Base-by-base conservation (phyloP, 2,329 filamentous ascomycete genomes). In the Dothistroma pini region DNA sequence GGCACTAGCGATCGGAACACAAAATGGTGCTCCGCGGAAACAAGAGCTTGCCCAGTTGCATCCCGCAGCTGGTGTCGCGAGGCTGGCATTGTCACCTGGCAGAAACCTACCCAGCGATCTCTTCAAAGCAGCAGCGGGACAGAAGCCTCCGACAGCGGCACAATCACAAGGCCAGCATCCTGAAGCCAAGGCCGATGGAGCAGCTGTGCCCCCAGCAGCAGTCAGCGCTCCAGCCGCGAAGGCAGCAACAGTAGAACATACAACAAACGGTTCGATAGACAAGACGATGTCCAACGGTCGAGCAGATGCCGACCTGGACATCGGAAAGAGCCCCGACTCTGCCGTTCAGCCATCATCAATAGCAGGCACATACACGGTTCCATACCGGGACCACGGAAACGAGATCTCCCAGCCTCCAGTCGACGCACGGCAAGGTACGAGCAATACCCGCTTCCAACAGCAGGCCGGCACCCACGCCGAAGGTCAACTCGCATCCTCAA, bases 1-100 rank as follows among this genome's bases (percentile, higher is more conserved):
- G 53, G 78, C 79, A 0, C 71, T 78, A 49, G 80, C 78, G 7
- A 75, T 81, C 12, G 80, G 80, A 3, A 74, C 67, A 14, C 75
- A 79, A 57, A 72, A 75, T 29, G 79, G 79, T n/a, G 68, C 72
- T 60, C 75, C 69, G 14, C 69, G 80, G 34, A 69, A 73, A 14
- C 68, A 65, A 38, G 69, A 76, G 25, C 68, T 82, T 25, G 78
- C 78, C 48, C 74, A 71, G 5, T 70, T 80, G 48, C 68, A 71
- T 63, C 65, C 69, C 9, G 66, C 66, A 35, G 60, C 58, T 35
- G 64, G 64, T 35, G 63, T 71, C 29, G 66, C 69, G 9, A 57
- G 56, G 34, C 61, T 72, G 21, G 67, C 70, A 38, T 60, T 73
- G 25, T 63, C 60, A 22, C 71, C 71, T 32, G 71, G 71, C n/a